Evolutionary conservation across 352 stramenopile genomes (phyloP), one percentile per base, ranked within the genome.

Genomic region (Phytopythium oedochilum): DNA sequence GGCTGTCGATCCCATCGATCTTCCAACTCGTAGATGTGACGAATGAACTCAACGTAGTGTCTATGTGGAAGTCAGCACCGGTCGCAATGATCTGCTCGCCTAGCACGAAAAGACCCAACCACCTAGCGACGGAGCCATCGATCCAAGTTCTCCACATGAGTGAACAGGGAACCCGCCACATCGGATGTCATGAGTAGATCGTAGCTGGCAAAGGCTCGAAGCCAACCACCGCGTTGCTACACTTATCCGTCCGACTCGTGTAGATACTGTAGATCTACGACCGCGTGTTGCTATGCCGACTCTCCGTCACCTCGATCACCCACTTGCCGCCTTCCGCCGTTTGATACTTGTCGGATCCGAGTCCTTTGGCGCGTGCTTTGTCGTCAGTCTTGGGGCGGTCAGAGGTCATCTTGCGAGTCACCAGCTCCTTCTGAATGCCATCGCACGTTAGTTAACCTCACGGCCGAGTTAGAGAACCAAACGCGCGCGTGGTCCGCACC

Each of bases 401-500:
- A n/a, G n/a, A n/a, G n/a, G n/a, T n/a, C n/a, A n/a, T n/a, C 35
- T 40, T 17, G 14, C 35, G 35, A 3, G 2, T 15, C 35, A 40
- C 2, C 35, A 40, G 35, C 35, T 40, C 20, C 35, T 40, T 40
- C 35, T 40, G 35, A 12, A 10, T 15, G 35, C 15, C 35, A 40
- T 40, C 35, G 2, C n/a, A 3, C 8, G 35, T 40, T 15, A 40
- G 12, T 40, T 9, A 32, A 32, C 29, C 29, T 32, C 29, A 32
- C 29, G 29, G 29, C 3, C 18, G 36, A 43, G 5, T 28, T 7
- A 2, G n/a, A 11, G n/a, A 26, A 25, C 39, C 2, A 8, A 46
- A 23, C n/a, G 18, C 35, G 17, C 7, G 14, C 34, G 17, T 38
- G 14, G 34, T 38, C 29, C 29, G 29, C 56, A 70, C 61, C 61